Evolutionary conservation across 192 early-diverging fungal genomes (phyloP), one percentile per base, ranked within the genome.

Genomic region (Allomyces macrogynus): DNA sequence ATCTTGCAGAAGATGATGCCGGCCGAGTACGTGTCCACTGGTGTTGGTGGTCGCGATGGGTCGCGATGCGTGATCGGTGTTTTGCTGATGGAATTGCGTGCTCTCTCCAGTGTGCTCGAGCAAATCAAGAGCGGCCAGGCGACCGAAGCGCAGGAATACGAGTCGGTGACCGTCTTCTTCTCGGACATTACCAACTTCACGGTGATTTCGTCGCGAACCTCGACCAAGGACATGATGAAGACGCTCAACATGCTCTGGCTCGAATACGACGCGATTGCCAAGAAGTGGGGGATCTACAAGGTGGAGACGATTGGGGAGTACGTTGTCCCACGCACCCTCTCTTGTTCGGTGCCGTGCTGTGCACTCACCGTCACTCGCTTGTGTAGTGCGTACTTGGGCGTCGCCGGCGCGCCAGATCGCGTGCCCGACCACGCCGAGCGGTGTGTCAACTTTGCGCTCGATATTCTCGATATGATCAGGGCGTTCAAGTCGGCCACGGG

Each of bases 261-360:
- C 10, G 64, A 76, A 54, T 76, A 74, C 67, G 76, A 78, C 61
- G 70, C 65, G 40, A 76, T 78, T 63, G 70, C 71, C 7, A 71
- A 71, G 62, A 62, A 60, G 24, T 68, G 67, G 67, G 68, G 72
- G 25, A 67, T 78, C 61, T 78, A 76, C 67, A 78, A 78, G 63
- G 74, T 78, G 3, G 76, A 78, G 61, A 78, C 76, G 7, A 78
- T 78, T 61, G 76, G 76, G 10, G 71, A 78, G 62, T 69, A 67
- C 1, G 73, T 67, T 60, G 4, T 61, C 65, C 68, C 23, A 67
- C 68, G 0, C 69, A 71, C 27, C 22, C 61, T 61, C 5, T 61
- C n/a, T n/a, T n/a, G n/a, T n/a, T n/a, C n/a, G n/a, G n/a, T n/a
- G n/a, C n/a, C n/a, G n/a, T n/a, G n/a, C n/a, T n/a, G n/a, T n/a